phyloP scores from a whole-genome alignment of 2,329 filamentous ascomycete species.

The Monilinia vaccinii-corymbosi region DNA sequence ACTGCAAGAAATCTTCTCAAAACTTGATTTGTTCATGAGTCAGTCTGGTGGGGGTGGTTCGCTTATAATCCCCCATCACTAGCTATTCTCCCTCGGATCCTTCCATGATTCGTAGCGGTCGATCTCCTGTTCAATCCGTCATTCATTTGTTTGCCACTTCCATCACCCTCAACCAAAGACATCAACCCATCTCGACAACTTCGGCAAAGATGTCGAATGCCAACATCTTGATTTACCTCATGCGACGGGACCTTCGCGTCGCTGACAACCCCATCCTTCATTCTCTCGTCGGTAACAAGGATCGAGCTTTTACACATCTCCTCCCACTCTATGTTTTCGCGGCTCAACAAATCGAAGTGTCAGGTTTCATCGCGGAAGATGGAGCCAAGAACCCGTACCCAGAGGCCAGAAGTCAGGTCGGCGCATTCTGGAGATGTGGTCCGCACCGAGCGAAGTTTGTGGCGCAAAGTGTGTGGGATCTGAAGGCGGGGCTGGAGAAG shows the following conservation, averaged over 20 bases:
- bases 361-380: constrained; percentile 53
- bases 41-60: constrained; percentile 1
- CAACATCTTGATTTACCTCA: constrained; percentile 58
- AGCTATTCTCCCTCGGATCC: background rate
- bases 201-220: constrained; percentile 28
- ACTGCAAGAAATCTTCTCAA: background rate
- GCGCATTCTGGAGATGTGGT: constrained; percentile 64
- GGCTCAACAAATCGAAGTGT: constrained; percentile 63
- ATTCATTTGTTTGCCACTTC: background rate
- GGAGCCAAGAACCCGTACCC: constrained; percentile 52
- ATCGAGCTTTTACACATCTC: constrained; percentile 55
- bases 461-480: constrained; percentile 62
- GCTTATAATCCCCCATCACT: background rate
- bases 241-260: constrained; percentile 64
- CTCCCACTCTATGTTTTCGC: constrained; percentile 63
- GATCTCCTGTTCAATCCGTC: background rate
- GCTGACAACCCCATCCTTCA: constrained; percentile 68
- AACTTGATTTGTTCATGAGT: background rate
- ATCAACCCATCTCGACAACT: background rate
- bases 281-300: constrained; percentile 38
- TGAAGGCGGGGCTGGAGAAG: constrained; percentile 53
- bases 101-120: background rate
- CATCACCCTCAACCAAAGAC: background rate
- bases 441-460: constrained; percentile 64
- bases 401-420: constrained; percentile 56